phyloP scores from a whole-genome alignment of 192 early-diverging fungal genomes.

The Phlyctochytrium bullatum region DNA sequence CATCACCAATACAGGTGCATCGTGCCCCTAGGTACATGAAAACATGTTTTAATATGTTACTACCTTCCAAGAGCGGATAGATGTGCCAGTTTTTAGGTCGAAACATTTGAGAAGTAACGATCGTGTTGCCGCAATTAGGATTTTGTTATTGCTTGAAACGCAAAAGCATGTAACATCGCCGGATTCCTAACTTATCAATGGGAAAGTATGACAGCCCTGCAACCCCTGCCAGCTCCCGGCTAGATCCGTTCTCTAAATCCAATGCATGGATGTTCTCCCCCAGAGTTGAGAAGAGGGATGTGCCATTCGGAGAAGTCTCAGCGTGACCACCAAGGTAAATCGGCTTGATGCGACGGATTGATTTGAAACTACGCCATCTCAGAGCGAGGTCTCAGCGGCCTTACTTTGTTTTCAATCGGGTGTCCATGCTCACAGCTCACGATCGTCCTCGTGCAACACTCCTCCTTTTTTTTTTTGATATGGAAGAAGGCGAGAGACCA shows the following conservation, averaged over 20 bases:
- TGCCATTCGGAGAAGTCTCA: constrained; percentile 62
- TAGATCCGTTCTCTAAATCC: constrained; percentile 59
- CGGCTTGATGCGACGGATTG: constrained; percentile 69
- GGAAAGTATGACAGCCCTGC: not conserved
- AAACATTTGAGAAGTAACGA: constrained; percentile 77
- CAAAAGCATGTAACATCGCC: constrained; percentile 88
- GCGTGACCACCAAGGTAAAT: constrained; percentile 90
- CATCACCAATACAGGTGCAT: constrained; percentile 91
- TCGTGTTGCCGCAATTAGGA: constrained; percentile 78
- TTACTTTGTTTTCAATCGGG: no score
- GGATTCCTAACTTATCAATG: constrained; percentile 52
- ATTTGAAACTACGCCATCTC: constrained; percentile 26
- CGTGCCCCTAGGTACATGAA: constrained; percentile 64
- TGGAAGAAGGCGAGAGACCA: no score
- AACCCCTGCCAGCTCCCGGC: constrained; percentile 17
- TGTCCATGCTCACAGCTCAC: no score
- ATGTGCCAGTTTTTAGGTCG: constrained; percentile 62
- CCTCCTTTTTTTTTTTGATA: no score
- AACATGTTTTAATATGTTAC: constrained; percentile 7
- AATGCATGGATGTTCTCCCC: constrained; percentile 81
- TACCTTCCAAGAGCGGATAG: constrained; percentile 68
- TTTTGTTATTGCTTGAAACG: constrained; percentile 71
- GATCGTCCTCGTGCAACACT: no score
- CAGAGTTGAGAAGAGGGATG: constrained; percentile 70
- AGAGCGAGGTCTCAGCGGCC: no score